Base-by-base conservation (phyloP, 768 basidiomycete species). In the Tephrocybe sp. region DNA sequence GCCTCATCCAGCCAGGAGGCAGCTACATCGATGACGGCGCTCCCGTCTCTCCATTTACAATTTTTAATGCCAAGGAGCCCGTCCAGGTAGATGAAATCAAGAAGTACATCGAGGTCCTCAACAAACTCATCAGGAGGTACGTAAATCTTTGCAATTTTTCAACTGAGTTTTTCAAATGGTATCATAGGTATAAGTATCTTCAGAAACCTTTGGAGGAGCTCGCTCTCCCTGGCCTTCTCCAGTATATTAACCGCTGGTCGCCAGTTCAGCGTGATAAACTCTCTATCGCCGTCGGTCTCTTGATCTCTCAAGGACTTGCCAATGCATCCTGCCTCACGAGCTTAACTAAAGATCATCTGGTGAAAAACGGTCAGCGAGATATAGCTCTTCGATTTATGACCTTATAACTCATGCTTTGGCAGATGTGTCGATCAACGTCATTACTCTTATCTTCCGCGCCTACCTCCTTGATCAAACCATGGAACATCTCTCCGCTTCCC, bases 1-100 rank as follows among this genome's bases (percentile, higher is more conserved):
- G 93, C 36, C 87, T 99, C 57, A 84, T 99, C 62, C 95, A 98
- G 71, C 97, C 96, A 17, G 96, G 96, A 45, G 96, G 96, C 54
- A 83, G 77, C 62, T 94, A 90, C 72, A 62, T 98, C 71, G 93
- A 97, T 51, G 91, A 93, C 55, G 85, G 84, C 43, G 86, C 88
- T 18, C 88, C 91, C 24, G 76, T 84, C 12, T 93, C 88, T 32
- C 91, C 94, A 33, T 95, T 98, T 76, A 88, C 92, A 50, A 76
- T 95, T 66, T 83, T 90, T 75, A 85, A 86, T 58, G 87, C 87
- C 60, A 83, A 85, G 63, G 82, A 86, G 63, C 86, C 91, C 54
- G 84, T 79, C 59, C 81, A 90, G 68, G 74, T 86, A 65, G 87
- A 86, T 47, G 91, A 96, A 74, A 74, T 98, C 71, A 95, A 89